These are phyloP conservation scores for Echinosophora koreensis DNA, from an alignment of 306 rosid species.

Conservation along the genomic window DNA sequence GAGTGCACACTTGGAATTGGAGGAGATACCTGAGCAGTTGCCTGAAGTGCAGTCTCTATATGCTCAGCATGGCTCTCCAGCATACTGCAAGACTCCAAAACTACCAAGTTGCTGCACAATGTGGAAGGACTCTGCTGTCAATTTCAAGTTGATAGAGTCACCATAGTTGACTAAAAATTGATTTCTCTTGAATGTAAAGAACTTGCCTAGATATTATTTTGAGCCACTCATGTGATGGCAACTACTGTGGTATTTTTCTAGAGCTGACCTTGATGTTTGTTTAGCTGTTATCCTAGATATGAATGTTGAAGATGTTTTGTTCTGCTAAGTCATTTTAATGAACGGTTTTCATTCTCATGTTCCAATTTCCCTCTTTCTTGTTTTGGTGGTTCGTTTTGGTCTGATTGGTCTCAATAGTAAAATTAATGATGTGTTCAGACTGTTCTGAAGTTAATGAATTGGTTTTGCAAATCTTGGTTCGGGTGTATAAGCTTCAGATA, in stretches of 20 bases:
- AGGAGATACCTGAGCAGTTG: constrained; percentile 58
- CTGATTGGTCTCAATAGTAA: neutral
- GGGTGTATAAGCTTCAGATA: too few relatives aligned
- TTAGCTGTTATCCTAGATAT: constrained; percentile 7
- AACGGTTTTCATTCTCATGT: neutral
- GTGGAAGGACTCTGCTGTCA: constrained; percentile 56
- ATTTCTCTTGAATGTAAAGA: constrained; percentile 8
- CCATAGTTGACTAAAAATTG: constrained; percentile 46
- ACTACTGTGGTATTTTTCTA: neutral
- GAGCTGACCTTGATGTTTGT: constrained; percentile 19
- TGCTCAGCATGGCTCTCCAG: constrained; percentile 52
- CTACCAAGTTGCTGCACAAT: constrained; percentile 39
- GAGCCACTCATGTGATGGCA: constrained; percentile 50
- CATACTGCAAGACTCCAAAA: constrained; percentile 56
- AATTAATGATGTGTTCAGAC: neutral
- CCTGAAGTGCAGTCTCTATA: constrained; percentile 46
- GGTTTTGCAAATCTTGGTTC: too few relatives aligned
- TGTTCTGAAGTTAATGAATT: too few relatives aligned
- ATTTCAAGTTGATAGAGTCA: constrained; percentile 64
- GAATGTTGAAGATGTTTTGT: neutral
- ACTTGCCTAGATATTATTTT: neutral
- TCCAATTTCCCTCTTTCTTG: neutral
- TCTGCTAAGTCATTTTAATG: constrained; percentile 16
- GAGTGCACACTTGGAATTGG: constrained; percentile 42
- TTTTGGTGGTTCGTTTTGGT: neutral